Base-by-base conservation (phyloP, 805 yeast genomes). In the Wickerhamomyces tratensis region DNA sequence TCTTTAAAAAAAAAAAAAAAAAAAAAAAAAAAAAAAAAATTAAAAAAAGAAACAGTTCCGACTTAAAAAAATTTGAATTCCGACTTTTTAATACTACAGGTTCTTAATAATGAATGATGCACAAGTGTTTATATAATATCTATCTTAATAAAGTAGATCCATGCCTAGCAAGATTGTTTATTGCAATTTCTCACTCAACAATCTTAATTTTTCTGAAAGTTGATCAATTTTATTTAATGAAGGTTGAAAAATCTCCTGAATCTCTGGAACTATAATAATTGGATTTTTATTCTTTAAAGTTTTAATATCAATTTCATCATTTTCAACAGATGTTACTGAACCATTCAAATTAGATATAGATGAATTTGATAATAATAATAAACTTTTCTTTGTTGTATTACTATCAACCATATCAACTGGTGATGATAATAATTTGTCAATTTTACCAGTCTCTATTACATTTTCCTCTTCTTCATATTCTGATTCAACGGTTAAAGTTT, bases 241-340 rank as follows among this genome's bases (percentile, higher is more conserved):
- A 2, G 85, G 84, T 50, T 72, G 64, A 58, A 79, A 81, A 56
- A 79, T 64, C 25, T 69, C 71, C 39, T 69, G 71, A 7, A 79
- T 74, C 5, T 64, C 58, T 5, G 76, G 74, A 49, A 72, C 76
- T 29, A 65, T 49, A 31, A 6, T 12, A 31, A 7, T 31, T 12
- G 34, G 34, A 12, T 3, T 12, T 6, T 13, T 11, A 6, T 12
- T 12, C 6, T 11, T 12, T 31, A 10, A 9, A 25, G 6, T 10
- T 11, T 5, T 38, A 15, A 6, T 27, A 11, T 38, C 35, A 11
- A 12, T 33, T 11, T 7, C 14, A 25, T 41, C 36, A 15, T 41
- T 40, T 7, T 51, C 53, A 5, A 45, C 36, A 4, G 51, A 47
- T 4, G 50, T 54, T 10, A 40, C 30, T 10, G 48, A 41, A 6